Conservation (phyloP, 2,329 filamentous ascomycete species). For the Aspergillus versicolor region DNA sequence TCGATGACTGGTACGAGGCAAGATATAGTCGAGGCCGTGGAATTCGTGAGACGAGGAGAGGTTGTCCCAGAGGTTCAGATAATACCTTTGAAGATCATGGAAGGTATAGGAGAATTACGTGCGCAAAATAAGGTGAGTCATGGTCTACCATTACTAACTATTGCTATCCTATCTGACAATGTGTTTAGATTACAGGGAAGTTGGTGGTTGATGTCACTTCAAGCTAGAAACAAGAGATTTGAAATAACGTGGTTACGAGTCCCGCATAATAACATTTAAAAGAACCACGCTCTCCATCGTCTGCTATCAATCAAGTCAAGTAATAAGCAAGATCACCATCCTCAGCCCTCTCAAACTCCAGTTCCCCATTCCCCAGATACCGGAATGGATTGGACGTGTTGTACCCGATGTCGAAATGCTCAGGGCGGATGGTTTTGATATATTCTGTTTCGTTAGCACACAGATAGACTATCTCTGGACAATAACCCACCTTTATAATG, state of each 20-base stretch:
- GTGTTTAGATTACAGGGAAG: no score
- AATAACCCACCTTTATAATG: slow-evolving; percentile 21
- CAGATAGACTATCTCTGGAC: not conserved
- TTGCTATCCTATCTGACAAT: no score
- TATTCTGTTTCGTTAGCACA: slow-evolving; percentile 3
- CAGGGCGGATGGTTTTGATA: slow-evolving; percentile 14
- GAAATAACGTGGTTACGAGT: no score
- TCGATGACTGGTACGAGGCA: not conserved
- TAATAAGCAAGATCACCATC: slow-evolving; percentile 15
- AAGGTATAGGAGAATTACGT: no score
- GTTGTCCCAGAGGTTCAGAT: not conserved
- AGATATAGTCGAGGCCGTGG: not conserved
- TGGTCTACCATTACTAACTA: no score
- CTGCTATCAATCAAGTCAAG: no score
- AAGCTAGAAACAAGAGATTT: no score
- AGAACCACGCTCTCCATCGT: no score
- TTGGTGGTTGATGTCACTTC: no score
- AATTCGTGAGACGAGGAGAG: not conserved
- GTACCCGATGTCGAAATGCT: slow-evolving; percentile 21
- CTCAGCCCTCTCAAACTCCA: slow-evolving; percentile 11
- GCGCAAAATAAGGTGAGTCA: no score
- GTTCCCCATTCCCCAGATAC: slow-evolving; percentile 16
- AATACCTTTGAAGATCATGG: no score
- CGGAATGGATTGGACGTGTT: slow-evolving; percentile 14
- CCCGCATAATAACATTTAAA: no score